These are phyloP conservation scores for Blastobotrys malaysiensis DNA, from an alignment of 1,139 yeast species.

Conservation along the genomic window DNA sequence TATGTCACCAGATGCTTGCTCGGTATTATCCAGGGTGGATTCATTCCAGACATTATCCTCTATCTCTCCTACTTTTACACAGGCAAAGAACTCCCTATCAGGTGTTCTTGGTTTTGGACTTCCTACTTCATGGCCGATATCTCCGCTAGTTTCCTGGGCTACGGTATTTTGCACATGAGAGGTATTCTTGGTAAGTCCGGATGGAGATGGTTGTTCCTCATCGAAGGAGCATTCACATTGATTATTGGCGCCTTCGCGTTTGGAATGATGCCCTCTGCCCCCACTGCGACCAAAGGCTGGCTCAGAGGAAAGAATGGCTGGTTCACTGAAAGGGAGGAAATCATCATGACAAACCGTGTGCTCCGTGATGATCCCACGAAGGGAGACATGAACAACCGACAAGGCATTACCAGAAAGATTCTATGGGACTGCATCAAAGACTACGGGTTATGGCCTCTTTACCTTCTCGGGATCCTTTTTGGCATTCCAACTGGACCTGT, in stretches of 20 bases:
- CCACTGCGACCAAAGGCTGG: slow-evolving; percentile 48
- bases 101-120: slow-evolving; percentile 45
- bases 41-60: slow-evolving; percentile 47
- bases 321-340: slow-evolving; percentile 54
- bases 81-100: slow-evolving; percentile 41
- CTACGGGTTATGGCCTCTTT: slow-evolving; percentile 57
- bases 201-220: neutral
- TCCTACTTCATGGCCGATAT: slow-evolving; percentile 25
- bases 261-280: neutral
- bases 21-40: slow-evolving; percentile 50
- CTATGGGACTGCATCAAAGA: slow-evolving; percentile 43
- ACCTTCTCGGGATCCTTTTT: slow-evolving; percentile 44
- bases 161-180: slow-evolving; percentile 41
- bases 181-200: slow-evolving; percentile 32
- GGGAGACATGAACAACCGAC: slow-evolving; percentile 63
- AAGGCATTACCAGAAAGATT: slow-evolving; percentile 42
- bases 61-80: slow-evolving; percentile 54
- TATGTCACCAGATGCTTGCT: slow-evolving; percentile 42
- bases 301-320: slow-evolving; percentile 49
- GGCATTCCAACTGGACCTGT: slow-evolving; percentile 41
- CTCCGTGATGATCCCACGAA: slow-evolving; percentile 62
- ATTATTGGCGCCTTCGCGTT: neutral
- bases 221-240: neutral
- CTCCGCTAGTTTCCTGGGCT: slow-evolving; percentile 39
- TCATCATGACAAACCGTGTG: slow-evolving; percentile 53